Base-by-base conservation (phyloP, 2,329 filamentous ascomycete genomes). In the Coccinonectria pachysandricola region DNA sequence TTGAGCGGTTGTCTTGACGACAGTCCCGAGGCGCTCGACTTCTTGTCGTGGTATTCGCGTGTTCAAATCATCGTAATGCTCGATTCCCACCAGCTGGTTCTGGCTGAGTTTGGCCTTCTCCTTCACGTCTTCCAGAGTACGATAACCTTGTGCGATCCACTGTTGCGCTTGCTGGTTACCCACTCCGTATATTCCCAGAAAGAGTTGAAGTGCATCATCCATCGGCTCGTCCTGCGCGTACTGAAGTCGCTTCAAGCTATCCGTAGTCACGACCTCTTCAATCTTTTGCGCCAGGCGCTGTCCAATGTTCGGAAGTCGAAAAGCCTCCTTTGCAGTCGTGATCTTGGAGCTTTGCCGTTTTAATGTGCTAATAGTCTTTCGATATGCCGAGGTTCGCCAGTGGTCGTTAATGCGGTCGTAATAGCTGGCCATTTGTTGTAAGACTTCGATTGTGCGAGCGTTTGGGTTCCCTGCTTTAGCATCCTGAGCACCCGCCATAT, bases 191-290 rank as follows among this genome's bases (percentile, higher is more conserved):
- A 95, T 72, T 0, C 75, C 69, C 13, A 84, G 62, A 45, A 95
- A 95, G 0, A 71, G 51, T 31, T 77, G 71, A 1, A 93, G 56
- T 0, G 72, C 55, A 10, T 64, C 55, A 36, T 85, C 74, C n/a
- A 65, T 61, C 0, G 79, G 71, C 23, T 92, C 79, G 3, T 64
- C 54, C 28, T 70, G 68, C 1, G 80, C 72, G 41, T 77, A 73
- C 17, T 93, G 79, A 0, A 95, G 65, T 19, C 79, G 69, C 21
- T 69, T 69, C 1, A 95, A 67, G 14, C 65, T 64, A 43, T 84
- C 70, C 0, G 84, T 94, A 19, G 65, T 64, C 3, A 75, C 82
- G 21, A 95, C 93, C 48, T 95, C 88, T 43, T 91, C 83, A 36
- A 96, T 91, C 52, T 94, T 94, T 14, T 70, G 63, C 0, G 86